Conservation (phyloP, 148 eudicot genomes). For the Chenopodium album region DNA sequence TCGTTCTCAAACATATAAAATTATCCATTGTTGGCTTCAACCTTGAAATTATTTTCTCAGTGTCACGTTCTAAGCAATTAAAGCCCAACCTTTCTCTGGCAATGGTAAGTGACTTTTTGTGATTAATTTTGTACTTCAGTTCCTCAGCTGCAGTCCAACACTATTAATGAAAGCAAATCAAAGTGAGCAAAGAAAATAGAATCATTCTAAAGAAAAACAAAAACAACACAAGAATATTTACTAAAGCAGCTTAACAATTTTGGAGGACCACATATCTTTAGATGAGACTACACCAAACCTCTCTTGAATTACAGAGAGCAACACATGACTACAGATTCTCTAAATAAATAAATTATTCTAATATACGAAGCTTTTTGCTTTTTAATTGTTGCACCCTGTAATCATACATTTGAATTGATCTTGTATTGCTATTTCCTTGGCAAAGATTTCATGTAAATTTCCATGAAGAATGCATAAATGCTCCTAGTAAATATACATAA, state of each 20-base stretch:
- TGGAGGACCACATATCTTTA: neutral
- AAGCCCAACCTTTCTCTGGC: slow-evolving; percentile 54
- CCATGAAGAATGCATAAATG: neutral
- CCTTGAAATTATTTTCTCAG: slow-evolving; percentile 40
- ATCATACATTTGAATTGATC: neutral
- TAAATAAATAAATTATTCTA: neutral
- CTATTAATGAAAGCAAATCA: slow-evolving; percentile 34
- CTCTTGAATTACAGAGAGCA: neutral
- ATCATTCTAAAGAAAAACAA: neutral
- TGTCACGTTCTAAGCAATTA: slow-evolving; percentile 57
- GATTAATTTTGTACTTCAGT: slow-evolving; percentile 51
- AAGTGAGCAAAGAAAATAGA: slow-evolving; percentile 3
- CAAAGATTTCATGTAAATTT: neutral
- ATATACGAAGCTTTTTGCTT: neutral
- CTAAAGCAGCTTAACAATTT: neutral
- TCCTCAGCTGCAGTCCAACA: slow-evolving; percentile 80
- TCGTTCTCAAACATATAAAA: slow-evolving; percentile 36
- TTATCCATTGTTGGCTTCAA: slow-evolving; percentile 44
- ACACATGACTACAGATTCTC: neutral
- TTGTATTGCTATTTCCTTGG: neutral
- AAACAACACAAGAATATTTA: neutral
- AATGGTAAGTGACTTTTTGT: slow-evolving; percentile 45
- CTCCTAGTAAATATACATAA: neutral
- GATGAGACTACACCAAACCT: neutral
- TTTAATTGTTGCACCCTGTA: neutral